Evolutionary conservation across 257 asterid genomes (phyloP), one percentile per base, ranked within the genome.

Genomic region (Petunia axillaris): DNA sequence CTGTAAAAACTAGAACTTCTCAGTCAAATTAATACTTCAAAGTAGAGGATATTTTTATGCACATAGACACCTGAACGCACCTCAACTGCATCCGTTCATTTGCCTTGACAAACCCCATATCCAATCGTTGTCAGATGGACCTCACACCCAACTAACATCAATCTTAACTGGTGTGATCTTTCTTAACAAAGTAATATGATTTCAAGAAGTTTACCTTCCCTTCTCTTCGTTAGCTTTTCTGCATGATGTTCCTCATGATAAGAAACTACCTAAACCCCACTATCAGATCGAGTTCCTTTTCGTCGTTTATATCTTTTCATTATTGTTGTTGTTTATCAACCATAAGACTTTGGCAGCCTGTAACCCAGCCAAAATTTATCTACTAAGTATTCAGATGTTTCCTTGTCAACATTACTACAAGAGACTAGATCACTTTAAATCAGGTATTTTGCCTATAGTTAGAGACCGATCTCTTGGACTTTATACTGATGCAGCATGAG

Each of bases 1-100:
- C 14, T 70, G 59, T 46, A 46, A 44, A 70, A 70, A 70, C 58
- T 25, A 46, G 76, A 70, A 70, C 3, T 70, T 70, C 41, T 70
- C 40, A 25, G 76, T 46, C 76, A 70, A 70, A 57, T 44, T 41
- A 68, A 9, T 16, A 25, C 25, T 9, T 70, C 25, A 41, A 70
- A 70, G 77, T 25, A 4, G 58, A 70, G 46, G 76, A 70, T 25
- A 46, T 9, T 9, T 46, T 2, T 46, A 70, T 46, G 77, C 59
- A 46, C 9, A 70, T 46, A 70, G 77, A 70, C 25, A 46, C 43
- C 59, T 70, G 77, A 46, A 46, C 2, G 10, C 35, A 70, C 59
- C 41, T 16, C 35, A 1, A 1, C 37, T 0, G 25, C 43, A 25
- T 46, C 59, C 4, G 25, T 70, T 70, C 59, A 46, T 46, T 46